These are phyloP conservation scores for Dichotomocladium elegans DNA, from an alignment of 371 early-diverging fungal species.

Conservation along the genomic window DNA sequence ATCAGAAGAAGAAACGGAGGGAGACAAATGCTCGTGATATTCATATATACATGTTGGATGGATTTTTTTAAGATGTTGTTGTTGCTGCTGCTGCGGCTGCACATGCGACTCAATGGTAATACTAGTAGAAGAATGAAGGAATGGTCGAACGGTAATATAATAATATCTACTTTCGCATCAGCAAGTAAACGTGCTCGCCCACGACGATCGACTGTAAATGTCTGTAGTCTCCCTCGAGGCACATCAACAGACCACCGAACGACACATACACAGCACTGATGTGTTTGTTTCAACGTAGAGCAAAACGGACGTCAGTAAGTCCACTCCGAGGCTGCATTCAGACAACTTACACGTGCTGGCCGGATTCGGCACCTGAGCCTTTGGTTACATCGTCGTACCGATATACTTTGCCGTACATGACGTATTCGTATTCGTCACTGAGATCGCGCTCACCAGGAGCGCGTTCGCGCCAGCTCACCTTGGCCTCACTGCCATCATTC, in stretches of 20 bases:
- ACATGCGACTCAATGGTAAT: no score
- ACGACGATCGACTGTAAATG: slow-evolving; percentile 79
- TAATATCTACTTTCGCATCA: slow-evolving; percentile 78
- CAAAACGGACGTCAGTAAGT: no score
- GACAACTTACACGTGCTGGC: slow-evolving; percentile 69
- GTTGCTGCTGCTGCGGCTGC: no score
- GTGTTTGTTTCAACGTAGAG: no score
- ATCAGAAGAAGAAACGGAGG: no score
- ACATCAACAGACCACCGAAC: slow-evolving; percentile 92
- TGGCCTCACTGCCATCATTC: slow-evolving; percentile 41
- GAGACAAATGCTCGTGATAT: no score
- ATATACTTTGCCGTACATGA: slow-evolving; percentile 96
- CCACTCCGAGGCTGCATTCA: no score
- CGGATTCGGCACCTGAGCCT: slow-evolving; percentile 22
- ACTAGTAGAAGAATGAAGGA: no score
- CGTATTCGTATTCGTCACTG: slow-evolving; percentile 95
- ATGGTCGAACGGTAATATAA: no score
- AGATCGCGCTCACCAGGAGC: slow-evolving; percentile 68
- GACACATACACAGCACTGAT: slow-evolving; percentile 84
- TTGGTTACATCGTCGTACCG: slow-evolving; percentile 82
- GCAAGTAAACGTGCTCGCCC: slow-evolving; percentile 84
- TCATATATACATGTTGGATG: no score
- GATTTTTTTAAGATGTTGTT: no score
- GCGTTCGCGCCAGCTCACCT: slow-evolving; percentile 62
- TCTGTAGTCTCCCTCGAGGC: slow-evolving; percentile 84